Evolutionary conservation across 768 basidiomycete species (phyloP), one percentile per base, ranked within the genome.

Genomic region (Suillus subaureus): DNA sequence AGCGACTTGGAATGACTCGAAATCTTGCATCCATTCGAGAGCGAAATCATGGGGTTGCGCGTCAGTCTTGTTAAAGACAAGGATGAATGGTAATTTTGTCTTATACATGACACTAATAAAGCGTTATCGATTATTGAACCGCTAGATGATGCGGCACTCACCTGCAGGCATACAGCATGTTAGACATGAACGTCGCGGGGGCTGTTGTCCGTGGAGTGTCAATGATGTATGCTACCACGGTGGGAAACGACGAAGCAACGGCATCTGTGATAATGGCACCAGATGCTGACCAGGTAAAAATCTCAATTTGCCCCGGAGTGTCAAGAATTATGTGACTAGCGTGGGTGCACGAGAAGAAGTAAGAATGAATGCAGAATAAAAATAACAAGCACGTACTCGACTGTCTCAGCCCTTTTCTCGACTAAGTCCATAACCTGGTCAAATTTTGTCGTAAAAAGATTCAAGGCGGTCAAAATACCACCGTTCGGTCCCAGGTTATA

Each of bases 161-260:
- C 92, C 93, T 95, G 84, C 97, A 99, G 2, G 97, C 97, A 73
- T 99, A 99, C 51, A 99, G 84, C 97, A 99, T 99, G 78, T 99
- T 99, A n/a, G 91, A 93, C 97, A 99, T 99, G 78, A 99, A 99
- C 4, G 97, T 99, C 18, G 97, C 95, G 0, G 97, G 97, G 0
- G 94, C 89, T 0, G 91, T 91, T n/a, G 94, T 95, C 67, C 97
- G 84, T 26, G 97, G 97, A 4, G 97, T 99, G 77, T 99, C 97
- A 70, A 99, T 94, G 67, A 99, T 86, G 74, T 99, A 99, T 18
- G 97, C 97, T 40, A 99, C 89, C 40, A 97, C 94, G 2, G 97
- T 91, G 6, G 97, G 97, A 64, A 99, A 81, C 0, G 96, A 88
- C 3, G 94, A 93, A 1, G 97, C 97, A 49, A 99, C 84, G 21